phyloP scores from a whole-genome alignment of 2,329 filamentous ascomycete species.

The Pseudogymnoascus sp. region DNA sequence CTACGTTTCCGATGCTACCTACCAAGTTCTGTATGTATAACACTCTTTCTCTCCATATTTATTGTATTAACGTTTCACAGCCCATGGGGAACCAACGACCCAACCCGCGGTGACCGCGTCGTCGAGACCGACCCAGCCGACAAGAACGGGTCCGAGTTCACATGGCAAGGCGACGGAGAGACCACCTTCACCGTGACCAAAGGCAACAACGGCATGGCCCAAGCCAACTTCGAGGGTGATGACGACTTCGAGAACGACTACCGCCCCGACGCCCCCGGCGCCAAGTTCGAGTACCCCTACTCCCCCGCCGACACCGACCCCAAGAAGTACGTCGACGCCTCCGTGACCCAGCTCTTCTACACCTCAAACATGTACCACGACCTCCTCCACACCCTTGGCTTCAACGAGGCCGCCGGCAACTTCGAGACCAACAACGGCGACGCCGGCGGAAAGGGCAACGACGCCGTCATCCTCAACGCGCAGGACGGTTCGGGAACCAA shows the following conservation, averaged over 20 bases:
- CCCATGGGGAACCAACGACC: slow-evolving; percentile 47
- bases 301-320: slow-evolving; percentile 28
- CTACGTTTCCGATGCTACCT: slow-evolving; percentile 47
- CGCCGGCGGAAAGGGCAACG: slow-evolving; percentile 40
- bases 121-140: slow-evolving; percentile 42
- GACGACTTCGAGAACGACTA: slow-evolving; percentile 39
- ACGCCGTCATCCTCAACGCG: slow-evolving; percentile 46
- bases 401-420: slow-evolving; percentile 50
- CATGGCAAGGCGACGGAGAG: slow-evolving; percentile 43
- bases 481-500: slow-evolving; percentile 47
- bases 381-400: slow-evolving; percentile 47
- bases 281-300: slow-evolving; percentile 41
- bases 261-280: slow-evolving; percentile 34
- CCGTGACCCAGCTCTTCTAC: slow-evolving; percentile 52
- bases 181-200: slow-evolving; percentile 42
- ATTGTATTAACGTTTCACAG: slow-evolving; percentile 18
- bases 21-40: slow-evolving; percentile 41
- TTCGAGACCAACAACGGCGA: slow-evolving; percentile 50
- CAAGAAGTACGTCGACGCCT: slow-evolving; percentile 41
- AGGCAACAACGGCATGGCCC: slow-evolving; percentile 51
- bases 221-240: slow-evolving; percentile 40
- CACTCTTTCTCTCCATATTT: slow-evolving; percentile 7
- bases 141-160: slow-evolving; percentile 38
- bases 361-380: slow-evolving; percentile 52
- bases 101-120: slow-evolving; percentile 37